phyloP scores from a whole-genome alignment of 1,284 basidiomycete species.

The Melampsora occidentalis region DNA sequence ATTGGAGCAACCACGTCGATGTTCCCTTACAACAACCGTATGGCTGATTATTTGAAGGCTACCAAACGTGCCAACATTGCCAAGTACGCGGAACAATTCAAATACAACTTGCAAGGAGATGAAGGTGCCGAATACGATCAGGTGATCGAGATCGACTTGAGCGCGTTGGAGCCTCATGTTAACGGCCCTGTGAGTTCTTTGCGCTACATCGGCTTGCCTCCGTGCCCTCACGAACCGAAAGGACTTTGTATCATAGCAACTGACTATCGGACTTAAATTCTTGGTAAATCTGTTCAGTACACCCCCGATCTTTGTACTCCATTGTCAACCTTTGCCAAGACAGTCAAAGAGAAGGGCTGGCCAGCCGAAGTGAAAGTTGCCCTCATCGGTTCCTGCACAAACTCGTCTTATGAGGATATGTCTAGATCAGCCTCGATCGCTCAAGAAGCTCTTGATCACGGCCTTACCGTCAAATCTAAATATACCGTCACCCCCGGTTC shows the following conservation, averaged over 20 bases:
- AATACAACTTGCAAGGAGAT: slow-evolving; percentile 89
- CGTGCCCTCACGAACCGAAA: neutral
- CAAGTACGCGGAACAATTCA: slow-evolving; percentile 81
- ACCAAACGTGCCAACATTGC: slow-evolving; percentile 88
- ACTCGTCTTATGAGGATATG: slow-evolving; percentile 99
- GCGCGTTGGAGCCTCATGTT: slow-evolving; percentile 96
- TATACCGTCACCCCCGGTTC: slow-evolving; percentile 98
- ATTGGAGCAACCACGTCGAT: slow-evolving; percentile 97
- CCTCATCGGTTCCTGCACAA: slow-evolving; percentile 98
- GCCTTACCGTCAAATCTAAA: slow-evolving; percentile 82
- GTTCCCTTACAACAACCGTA: slow-evolving; percentile 97
- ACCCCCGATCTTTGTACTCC: slow-evolving; percentile 62
- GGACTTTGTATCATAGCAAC: no score
- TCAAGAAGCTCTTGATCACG: slow-evolving; percentile 78
- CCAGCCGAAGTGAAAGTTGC: slow-evolving; percentile 94
- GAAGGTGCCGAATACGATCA: slow-evolving; percentile 90
- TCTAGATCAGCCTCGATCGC: slow-evolving; percentile 92
- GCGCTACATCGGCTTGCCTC: neutral
- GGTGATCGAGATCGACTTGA: slow-evolving; percentile 89
- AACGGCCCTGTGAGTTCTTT: slow-evolving; percentile 70
- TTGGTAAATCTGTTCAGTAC: slow-evolving; percentile 71
- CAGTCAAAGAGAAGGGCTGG: slow-evolving; percentile 94
- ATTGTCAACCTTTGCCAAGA: slow-evolving; percentile 88
- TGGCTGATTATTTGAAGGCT: slow-evolving; percentile 87
- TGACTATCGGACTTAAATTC: no score